A percentile compares a stretch with the other conserved stretches of the same genome.
Evolutionary conservation across 2,329 filamentous ascomycete species (phyloP).

Genomic region (Whalleya microplaca): DNA sequence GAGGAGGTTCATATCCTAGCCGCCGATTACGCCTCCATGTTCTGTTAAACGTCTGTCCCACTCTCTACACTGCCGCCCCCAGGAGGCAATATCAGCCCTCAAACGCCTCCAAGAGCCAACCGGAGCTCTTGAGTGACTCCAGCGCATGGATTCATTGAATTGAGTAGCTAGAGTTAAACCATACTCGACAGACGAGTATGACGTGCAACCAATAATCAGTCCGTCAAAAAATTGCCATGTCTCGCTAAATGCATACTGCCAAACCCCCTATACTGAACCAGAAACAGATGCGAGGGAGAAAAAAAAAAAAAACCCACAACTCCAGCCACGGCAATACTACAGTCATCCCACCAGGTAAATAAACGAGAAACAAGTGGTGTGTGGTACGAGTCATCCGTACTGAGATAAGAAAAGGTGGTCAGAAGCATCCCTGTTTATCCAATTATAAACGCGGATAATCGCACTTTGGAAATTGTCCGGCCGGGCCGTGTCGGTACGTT

Average conservation of each 20-base stretch:
- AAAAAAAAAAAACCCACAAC: neutral
- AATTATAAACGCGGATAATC: neutral
- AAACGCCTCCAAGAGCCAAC: neutral
- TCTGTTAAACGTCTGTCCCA: too few relatives aligned
- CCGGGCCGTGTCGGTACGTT: neutral
- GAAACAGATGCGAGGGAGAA: neutral
- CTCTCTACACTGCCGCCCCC: neutral
- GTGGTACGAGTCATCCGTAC: neutral
- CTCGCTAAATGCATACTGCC: neutral
- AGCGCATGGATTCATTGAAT: neutral
- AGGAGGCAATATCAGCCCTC: neutral
- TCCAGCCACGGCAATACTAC: neutral
- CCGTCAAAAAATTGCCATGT: neutral
- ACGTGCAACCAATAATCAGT: neutral
- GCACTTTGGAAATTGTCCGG: neutral
- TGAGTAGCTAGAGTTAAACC: too few relatives aligned
- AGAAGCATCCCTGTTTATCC: neutral
- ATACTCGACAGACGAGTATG: neutral
- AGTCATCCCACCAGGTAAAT: neutral
- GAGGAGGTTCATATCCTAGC: neutral
- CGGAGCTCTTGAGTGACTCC: neutral
- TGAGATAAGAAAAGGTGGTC: neutral
- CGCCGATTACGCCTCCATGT: neutral
- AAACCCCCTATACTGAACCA: neutral
- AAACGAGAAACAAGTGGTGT: neutral